These are phyloP conservation scores for Cryphonectria radicalis DNA, from an alignment of 2,329 filamentous ascomycete genomes.

Conservation along the genomic window DNA sequence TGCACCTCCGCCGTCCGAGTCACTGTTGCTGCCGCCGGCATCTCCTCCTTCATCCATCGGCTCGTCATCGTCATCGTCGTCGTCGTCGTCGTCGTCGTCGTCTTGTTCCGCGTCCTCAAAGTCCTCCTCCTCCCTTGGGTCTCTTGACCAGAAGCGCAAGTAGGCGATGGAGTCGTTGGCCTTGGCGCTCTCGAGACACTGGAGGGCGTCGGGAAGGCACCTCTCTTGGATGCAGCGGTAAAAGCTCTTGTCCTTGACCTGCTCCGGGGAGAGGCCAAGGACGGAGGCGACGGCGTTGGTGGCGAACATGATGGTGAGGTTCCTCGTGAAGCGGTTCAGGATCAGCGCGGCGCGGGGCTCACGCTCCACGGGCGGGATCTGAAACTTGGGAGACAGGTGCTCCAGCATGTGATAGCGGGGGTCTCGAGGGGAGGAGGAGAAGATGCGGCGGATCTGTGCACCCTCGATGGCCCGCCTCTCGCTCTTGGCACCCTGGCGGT, in stretches of 20 bases:
- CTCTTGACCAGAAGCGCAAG: slow-evolving; percentile 81
- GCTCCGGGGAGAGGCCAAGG: slow-evolving; percentile 70
- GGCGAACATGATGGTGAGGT: slow-evolving; percentile 83
- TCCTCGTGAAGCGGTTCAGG: slow-evolving; percentile 83
- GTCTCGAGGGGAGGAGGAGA: slow-evolving; percentile 80
- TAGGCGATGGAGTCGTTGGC: slow-evolving; percentile 91
- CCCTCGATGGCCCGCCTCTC: slow-evolving; percentile 77
- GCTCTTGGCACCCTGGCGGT: slow-evolving; percentile 69
- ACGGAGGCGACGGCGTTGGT: slow-evolving; percentile 78
- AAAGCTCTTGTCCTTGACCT: slow-evolving; percentile 78
- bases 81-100: slow-evolving; percentile 45
- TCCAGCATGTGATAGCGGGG: slow-evolving; percentile 90
- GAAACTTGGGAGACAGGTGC: slow-evolving; percentile 81
- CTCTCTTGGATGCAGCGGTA: slow-evolving; percentile 84
- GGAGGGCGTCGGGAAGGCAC: slow-evolving; percentile 75
- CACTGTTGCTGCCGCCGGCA: slow-evolving; percentile 39
- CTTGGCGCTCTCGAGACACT: slow-evolving; percentile 82
- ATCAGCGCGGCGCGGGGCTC: slow-evolving; percentile 85
- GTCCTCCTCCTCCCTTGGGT: slow-evolving; percentile 65
- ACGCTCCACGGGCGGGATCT: slow-evolving; percentile 64
- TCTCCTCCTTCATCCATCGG: slow-evolving; percentile 43
- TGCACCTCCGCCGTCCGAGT: slow-evolving; percentile 52
- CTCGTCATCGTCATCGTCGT: slow-evolving; percentile 34
- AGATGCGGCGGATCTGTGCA: slow-evolving; percentile 76
- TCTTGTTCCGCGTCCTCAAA: slow-evolving; percentile 47